Conservation (phyloP, 2,329 filamentous ascomycete species). For the Gnomoniopsis sp. region DNA sequence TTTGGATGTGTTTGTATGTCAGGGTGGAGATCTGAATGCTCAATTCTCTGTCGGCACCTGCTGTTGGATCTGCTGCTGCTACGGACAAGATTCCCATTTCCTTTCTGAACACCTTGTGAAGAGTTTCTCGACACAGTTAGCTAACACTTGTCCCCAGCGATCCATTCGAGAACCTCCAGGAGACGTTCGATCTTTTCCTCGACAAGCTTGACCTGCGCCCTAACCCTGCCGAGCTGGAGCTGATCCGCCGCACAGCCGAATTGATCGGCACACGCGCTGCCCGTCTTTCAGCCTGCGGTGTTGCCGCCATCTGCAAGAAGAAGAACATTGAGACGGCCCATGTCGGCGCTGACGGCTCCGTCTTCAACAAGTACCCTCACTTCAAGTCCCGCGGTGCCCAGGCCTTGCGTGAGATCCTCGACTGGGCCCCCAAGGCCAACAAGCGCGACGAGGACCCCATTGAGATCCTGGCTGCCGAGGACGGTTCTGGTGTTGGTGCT, state of each 20-base stretch:
- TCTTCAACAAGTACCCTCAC: constrained; percentile 99
- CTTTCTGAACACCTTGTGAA: neutral
- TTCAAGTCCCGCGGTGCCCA: constrained; percentile 91
- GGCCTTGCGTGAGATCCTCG: constrained; percentile 90
- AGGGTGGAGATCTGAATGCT: neutral
- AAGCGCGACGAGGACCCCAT: constrained; percentile 79
- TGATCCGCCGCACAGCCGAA: constrained; percentile 85
- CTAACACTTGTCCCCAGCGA: constrained; percentile 53
- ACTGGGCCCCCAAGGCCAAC: constrained; percentile 74
- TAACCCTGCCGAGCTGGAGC: constrained; percentile 77
- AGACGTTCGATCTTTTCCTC: constrained; percentile 80
- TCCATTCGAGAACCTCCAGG: constrained; percentile 89
- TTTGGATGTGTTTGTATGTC: neutral
- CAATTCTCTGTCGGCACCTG: neutral
- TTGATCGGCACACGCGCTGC: constrained; percentile 93
- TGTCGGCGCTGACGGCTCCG: constrained; percentile 93
- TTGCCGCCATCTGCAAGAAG: constrained; percentile 95
- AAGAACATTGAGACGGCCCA: constrained; percentile 86
- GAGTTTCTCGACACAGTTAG: neutral
- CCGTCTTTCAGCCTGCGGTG: constrained; percentile 88
- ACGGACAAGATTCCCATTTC: neutral
- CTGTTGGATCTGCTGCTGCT: neutral
- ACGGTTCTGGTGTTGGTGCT: constrained; percentile 95
- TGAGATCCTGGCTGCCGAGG: constrained; percentile 84
- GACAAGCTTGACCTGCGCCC: constrained; percentile 69